Evolutionary conservation across 495 filamentous ascomycete species (phyloP), one percentile per base, ranked within the genome.

Genomic region (Penicillium pancosmium): DNA sequence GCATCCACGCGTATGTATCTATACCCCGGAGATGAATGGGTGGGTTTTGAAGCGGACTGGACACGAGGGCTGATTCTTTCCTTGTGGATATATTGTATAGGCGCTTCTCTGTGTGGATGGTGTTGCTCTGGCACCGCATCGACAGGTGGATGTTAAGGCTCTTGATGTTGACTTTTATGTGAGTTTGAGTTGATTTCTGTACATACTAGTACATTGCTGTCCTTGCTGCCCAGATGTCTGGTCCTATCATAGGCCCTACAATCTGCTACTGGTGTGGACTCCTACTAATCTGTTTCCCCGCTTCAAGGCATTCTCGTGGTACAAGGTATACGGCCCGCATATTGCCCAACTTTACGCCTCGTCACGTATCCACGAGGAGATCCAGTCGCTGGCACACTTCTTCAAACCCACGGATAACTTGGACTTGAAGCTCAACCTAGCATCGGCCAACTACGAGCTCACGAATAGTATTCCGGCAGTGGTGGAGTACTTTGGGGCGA

Each of bases 241-340:
- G 36, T 13, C 11, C 11, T 13, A 13, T 38, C 36, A n/a, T 12
- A 15, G 36, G 11, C 11, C 34, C 36, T 38, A 38, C 10, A 12
- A 15, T 1, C 19, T 44, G 19, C 12, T 44, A 18, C 40, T 43
- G 13, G 35, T 13, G 10, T 38, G 36, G 11, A 15, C 36, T 38
- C 1, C 4, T 12, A n/a, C 36, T 38, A 38, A 38, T 38, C 8
- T 15, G 36, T 38, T 38, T 13, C 36, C 31, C 33, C 21, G 7
- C 6, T 25, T 27, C 18, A 23, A 73, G 69, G 64, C 63, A n/a
- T 87, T 91, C 61, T 84, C 80, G 3, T 92, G 89, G 76, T 90
- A 91, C 71, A 90, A 91, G 70, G 86, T 89, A 21, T 91, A 86
- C 68, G 88, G 87, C 0, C 89, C 89, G 4, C 89, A 91, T 60